Percentiles rank a stretch among this genome's conserved stretches.
Conservation (phyloP, 345 rosid species). For the Cardamine chenopodiifolia region DNA sequence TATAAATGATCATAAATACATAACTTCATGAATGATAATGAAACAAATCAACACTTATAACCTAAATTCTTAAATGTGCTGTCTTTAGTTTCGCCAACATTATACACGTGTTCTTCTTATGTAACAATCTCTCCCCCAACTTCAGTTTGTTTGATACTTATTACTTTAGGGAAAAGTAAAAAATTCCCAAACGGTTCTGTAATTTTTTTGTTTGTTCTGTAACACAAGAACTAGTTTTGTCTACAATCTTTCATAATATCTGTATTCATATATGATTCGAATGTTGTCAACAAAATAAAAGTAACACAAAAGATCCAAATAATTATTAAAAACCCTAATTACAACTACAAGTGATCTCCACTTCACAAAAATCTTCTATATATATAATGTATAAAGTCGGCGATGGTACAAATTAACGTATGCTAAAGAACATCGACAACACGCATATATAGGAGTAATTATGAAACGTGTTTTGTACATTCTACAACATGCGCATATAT, state of each 20-base stretch:
- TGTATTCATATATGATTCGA: conserved; percentile 2
- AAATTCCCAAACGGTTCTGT: neutral
- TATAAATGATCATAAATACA: neutral
- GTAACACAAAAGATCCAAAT: conserved; percentile 21
- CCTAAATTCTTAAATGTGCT: neutral
- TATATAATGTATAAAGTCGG: conserved; percentile 20
- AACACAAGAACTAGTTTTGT: neutral
- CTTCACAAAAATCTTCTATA: conserved; percentile 19
- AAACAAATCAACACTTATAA: conserved; percentile 3
- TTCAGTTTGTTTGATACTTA: neutral
- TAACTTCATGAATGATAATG: neutral
- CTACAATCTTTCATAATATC: neutral
- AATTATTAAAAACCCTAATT: conserved; percentile 26
- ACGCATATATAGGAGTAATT: neutral
- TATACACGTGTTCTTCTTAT: neutral
- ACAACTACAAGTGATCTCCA: conserved; percentile 14
- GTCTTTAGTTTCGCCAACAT: neutral
- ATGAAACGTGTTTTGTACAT: conserved; percentile 28
- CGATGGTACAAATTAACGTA: conserved; percentile 28
- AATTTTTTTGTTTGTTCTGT: neutral
- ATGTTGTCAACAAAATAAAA: neutral
- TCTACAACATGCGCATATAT: conserved; percentile 22
- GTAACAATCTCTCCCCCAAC: neutral
- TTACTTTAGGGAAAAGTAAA: neutral
- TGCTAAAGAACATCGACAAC: conserved; percentile 25